Base-by-base conservation (phyloP, 345 rosid species). In the Chamaenerion angustifolium region DNA sequence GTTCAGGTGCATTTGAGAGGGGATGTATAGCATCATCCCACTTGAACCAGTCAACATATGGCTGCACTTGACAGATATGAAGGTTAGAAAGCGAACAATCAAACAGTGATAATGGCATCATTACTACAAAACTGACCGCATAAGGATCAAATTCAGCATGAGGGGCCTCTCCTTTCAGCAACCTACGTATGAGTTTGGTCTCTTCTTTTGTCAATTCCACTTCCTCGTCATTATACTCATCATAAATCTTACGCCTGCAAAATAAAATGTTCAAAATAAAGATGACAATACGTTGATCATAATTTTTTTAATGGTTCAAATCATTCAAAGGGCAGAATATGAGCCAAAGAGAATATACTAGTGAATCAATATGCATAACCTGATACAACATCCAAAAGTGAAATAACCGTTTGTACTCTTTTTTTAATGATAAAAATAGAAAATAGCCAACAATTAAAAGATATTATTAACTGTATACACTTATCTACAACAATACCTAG, bases 1-100 rank as follows among this genome's bases (percentile, higher is more conserved):
- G 98, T 59, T 90, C 98, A 14, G 96, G 96, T 44, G 98, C 98
- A 76, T 79, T 82, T 56, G 98, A 86, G 31, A 90, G 66, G 46
- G 98, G 98, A 68, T 90, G 98, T 64, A 68, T 75, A 0, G 95
- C 77, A 65, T 81, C 95, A 16, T 80, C 79, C 71, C 82, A 75
- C 65, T 87, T 73, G 66, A 90, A 81, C 94, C 94, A 90, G 57
- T 90, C 96, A 10, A 78, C 82, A 70, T 90, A 87, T 56, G 76
- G 76, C 98, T 90, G 82, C 63, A 56, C 58, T 16, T n/a, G 42
- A 54, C 46, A 53, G 17, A 54, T 19, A 40, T 18, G 15, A 49
- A 43, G 2, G 41, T 43, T 16, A 58, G 16, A 5, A 19, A 17
- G 11, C 12, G 23, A 14, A 35, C 9, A 37, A 12, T 6, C 12